Evolutionary conservation across 441 rosid species (phyloP), one percentile per base, ranked within the genome.

Genomic region (Erysimum pusillum): DNA sequence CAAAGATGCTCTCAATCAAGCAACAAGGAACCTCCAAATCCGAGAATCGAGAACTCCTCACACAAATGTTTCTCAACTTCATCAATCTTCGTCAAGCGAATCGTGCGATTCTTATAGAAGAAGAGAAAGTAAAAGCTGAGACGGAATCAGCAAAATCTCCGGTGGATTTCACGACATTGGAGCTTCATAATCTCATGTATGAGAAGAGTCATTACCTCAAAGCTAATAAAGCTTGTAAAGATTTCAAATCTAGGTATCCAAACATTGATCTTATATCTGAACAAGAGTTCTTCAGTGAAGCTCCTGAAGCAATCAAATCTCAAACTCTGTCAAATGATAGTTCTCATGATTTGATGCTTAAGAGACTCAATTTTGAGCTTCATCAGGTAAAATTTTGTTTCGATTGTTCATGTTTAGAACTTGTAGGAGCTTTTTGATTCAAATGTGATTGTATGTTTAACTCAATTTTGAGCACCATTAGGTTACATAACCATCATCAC

Each of bases 71-170:
- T 71, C 89, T 95, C 80, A 80, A 89, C 74, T 90, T 95, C 81
- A 85, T 95, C 83, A 74, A 78, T 62, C 93, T 95, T 20, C 97
- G 99, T 39, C 98, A 92, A 97, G 96, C 83, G 39, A 95, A 92
- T 80, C 91, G 98, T 65, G 75, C 81, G 45, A 89, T 95, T 80
- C 81, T 92, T 77, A 74, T 79, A 56, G 93, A 91, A 79, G 98
- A 95, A 81, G 98, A 91, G 62, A 83, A 79, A 59, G 88, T 81
- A 73, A 95, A 90, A 69, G 79, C 87, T 20, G 96, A 90, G 73
- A 92, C 91, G 9, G 98, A 92, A 65, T 83, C 82, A 11, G 88
- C 91, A 4, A 91, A 92, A 77, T 89, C 92, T 17, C 93, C 97
- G 0, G 87, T 93, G 62, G 97, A 95, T 71, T 85, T 87, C 62